Evolutionary conservation across 2,329 filamentous ascomycete genomes (phyloP).

Genomic region (Alternaria consortialis): DNA sequence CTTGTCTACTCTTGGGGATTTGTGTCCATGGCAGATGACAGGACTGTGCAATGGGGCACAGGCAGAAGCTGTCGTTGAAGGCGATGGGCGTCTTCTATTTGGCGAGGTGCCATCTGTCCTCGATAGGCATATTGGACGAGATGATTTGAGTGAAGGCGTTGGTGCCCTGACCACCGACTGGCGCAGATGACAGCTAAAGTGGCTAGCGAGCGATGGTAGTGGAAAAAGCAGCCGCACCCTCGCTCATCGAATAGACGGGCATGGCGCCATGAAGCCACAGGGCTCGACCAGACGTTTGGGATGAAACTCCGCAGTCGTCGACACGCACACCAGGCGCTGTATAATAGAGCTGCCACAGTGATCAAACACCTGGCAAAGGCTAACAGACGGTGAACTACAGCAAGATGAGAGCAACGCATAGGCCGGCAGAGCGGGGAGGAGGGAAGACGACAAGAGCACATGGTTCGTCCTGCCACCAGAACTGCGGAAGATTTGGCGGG

Average conservation of each 20-base stretch:
- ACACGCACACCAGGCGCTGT: constrained; percentile 1
- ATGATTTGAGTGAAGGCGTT: constrained; percentile 4
- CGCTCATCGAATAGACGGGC: background rate
- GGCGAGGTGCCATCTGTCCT: background rate
- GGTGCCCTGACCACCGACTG: constrained; percentile 13
- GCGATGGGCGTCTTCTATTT: background rate
- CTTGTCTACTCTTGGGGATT: background rate
- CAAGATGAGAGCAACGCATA: constrained; percentile 5
- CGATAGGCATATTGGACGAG: background rate
- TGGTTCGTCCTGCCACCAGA: constrained; percentile 8
- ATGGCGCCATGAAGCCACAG: constrained; percentile 7
- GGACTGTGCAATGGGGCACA: background rate
- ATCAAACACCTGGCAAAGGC: constrained; percentile 12
- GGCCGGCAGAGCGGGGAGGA: constrained; percentile 5
- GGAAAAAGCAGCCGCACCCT: constrained; percentile 10
- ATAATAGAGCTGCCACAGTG: constrained; percentile 3
- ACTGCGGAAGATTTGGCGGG: constrained; percentile 16
- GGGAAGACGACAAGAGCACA: constrained; percentile 5
- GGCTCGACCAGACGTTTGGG: constrained; percentile 3
- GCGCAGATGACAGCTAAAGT: constrained; percentile 6
- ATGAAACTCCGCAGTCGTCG: constrained; percentile 9
- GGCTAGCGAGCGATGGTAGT: constrained; percentile 9
- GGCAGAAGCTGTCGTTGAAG: background rate
- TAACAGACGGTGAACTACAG: constrained; percentile 2
- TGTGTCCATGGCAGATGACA: background rate